A percentile compares a stretch with the other conserved stretches of the same genome.
Conservation (phyloP, 192 early-diverging fungal genomes). For the Haplosporangium gracile region DNA sequence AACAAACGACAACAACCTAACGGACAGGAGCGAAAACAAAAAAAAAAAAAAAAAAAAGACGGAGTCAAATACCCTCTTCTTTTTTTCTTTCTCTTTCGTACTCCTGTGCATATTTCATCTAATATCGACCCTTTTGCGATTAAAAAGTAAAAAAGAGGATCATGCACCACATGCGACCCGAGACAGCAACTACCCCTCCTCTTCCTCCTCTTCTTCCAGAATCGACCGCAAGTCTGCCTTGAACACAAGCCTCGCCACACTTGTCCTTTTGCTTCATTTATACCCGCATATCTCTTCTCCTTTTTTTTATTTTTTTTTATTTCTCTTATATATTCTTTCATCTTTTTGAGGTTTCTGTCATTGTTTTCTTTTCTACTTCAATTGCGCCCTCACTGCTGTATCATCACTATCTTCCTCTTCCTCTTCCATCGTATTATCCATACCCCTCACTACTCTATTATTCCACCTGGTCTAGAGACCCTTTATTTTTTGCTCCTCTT, state of each 20-base stretch:
- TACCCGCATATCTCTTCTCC: neutral
- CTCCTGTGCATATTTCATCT: neutral
- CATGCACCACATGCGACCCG: neutral
- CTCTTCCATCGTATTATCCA: neutral
- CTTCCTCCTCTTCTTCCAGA: neutral
- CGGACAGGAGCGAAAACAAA: neutral
- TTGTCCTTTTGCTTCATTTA: neutral
- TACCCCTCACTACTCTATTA: no score
- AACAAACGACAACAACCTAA: neutral
- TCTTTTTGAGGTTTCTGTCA: neutral
- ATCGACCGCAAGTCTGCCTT: neutral
- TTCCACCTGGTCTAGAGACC: neutral
- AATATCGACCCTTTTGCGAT: neutral
- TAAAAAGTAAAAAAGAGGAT: neutral
- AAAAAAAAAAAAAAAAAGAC: neutral
- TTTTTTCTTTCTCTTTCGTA: neutral
- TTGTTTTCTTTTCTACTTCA: neutral
- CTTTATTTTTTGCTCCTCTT: neutral
- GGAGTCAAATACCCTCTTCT: neutral
- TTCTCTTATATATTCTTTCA: neutral
- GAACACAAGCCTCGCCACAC: neutral
- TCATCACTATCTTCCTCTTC: neutral
- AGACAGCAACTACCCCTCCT: slow-evolving; percentile 4
- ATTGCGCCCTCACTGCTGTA: neutral
- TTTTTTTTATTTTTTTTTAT: neutral